These are phyloP conservation scores for Taphrina betulina DNA, from an alignment of 1,139 yeast genomes.

Conservation along the genomic window DNA sequence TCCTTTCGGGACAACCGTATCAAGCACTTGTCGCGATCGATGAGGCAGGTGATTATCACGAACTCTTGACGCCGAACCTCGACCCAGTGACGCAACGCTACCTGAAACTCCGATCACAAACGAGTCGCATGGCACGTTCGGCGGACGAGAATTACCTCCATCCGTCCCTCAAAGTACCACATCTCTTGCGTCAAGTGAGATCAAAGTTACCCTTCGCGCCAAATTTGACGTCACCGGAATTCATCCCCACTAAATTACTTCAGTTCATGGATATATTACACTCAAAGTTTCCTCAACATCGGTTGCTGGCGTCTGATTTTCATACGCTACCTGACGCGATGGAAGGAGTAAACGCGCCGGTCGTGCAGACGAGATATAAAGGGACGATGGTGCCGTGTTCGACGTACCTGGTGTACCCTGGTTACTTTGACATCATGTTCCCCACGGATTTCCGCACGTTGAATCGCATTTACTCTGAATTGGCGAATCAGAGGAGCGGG, in stretches of 20 bases:
- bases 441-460: conserved; percentile 74
- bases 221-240: conserved; percentile 70
- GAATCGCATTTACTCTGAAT: conserved; percentile 60
- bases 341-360: conserved; percentile 72
- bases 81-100: conserved; percentile 61
- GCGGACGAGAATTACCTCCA: conserved; percentile 1
- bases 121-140: conserved; percentile 40
- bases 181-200: conserved; percentile 42
- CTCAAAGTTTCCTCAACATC: conserved; percentile 71
- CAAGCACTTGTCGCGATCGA: conserved; percentile 80
- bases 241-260: conserved; percentile 71
- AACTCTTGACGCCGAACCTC: conserved; percentile 67
- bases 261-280: conserved; percentile 66
- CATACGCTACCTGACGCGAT: conserved; percentile 61
- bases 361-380: conserved; percentile 69
- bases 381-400: conserved; percentile 67
- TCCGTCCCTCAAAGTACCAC: conserved; percentile 41
- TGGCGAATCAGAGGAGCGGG: conserved; percentile 40
- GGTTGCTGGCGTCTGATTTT: conserved; percentile 71
- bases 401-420: conserved; percentile 74
- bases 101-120: conserved; percentile 56
- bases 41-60: conserved; percentile 71
- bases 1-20: conserved; percentile 62
- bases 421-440: conserved; percentile 82
- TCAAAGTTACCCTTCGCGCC: conserved; percentile 63